phyloP scores from a whole-genome alignment of 805 yeast species.

The Isabelozyma heimii region DNA sequence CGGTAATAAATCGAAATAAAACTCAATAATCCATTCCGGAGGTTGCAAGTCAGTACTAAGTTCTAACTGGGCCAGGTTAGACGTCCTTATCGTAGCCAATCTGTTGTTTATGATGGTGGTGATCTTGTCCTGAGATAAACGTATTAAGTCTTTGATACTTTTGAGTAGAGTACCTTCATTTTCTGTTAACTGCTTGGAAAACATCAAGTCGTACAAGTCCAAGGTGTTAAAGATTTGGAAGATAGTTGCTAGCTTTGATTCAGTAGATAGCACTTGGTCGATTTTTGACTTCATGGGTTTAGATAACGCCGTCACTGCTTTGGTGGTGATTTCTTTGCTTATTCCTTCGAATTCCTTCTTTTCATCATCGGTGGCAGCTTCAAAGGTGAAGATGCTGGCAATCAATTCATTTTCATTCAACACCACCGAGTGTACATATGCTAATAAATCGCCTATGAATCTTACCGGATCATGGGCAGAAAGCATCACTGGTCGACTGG shows the following conservation, averaged over 20 bases:
- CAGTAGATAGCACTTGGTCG: constrained; percentile 68
- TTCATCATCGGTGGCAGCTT: constrained; percentile 14
- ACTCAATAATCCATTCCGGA: constrained; percentile 81
- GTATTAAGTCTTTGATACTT: constrained; percentile 21
- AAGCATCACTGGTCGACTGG: constrained; percentile 51
- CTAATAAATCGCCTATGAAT: constrained; percentile 82
- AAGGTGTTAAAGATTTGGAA: constrained; percentile 62
- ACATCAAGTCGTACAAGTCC: constrained; percentile 70
- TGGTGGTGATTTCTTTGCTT: constrained; percentile 40
- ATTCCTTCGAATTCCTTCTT: constrained; percentile 27
- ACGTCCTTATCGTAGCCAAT: constrained; percentile 28
- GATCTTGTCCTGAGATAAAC: constrained; percentile 25
- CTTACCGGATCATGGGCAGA: constrained; percentile 79
- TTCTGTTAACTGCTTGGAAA: constrained; percentile 39
- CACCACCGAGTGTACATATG: constrained; percentile 80
- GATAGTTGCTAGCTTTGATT: constrained; percentile 52
- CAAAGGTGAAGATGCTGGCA: constrained; percentile 49
- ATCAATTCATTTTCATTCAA: constrained; percentile 85
- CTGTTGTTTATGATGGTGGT: constrained; percentile 22
- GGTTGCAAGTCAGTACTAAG: constrained; percentile 61
- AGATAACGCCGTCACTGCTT: constrained; percentile 52
- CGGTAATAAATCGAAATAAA: constrained; percentile 57
- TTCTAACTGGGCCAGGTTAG: constrained; percentile 40
- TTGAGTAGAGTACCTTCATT: constrained; percentile 15
- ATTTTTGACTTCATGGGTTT: constrained; percentile 61